A percentile compares a stretch with the other conserved stretches of the same genome.
Evolutionary conservation across 768 basidiomycete genomes (phyloP).

Genomic region (Lentinula raphanica): DNA sequence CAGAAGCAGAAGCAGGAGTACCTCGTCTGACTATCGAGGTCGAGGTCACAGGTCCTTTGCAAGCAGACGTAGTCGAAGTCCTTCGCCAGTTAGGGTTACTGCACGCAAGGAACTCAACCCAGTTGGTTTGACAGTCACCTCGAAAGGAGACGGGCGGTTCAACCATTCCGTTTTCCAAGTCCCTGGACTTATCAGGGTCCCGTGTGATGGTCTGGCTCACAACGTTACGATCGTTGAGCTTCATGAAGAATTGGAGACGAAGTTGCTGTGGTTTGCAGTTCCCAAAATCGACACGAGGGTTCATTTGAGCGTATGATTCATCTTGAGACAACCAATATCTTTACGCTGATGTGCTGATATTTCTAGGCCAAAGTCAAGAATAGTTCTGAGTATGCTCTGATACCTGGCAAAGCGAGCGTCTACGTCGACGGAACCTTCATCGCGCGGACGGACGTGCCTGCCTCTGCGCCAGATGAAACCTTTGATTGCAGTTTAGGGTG

Average conservation of each 20-base stretch:
- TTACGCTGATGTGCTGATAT: not conserved
- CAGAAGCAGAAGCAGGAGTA: not conserved
- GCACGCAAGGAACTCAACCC: not conserved
- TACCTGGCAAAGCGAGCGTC: conserved; percentile 42
- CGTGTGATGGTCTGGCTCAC: conserved; percentile 33
- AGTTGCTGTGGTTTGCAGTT: conserved; percentile 38
- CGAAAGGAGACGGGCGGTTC: conserved; percentile 33
- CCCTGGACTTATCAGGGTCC: conserved; percentile 37
- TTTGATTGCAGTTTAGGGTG: conserved; percentile 45
- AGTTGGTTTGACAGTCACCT: conserved; percentile 19
- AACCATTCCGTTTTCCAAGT: conserved; percentile 28
- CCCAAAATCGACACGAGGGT: conserved; percentile 34
- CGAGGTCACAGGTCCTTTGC: not conserved
- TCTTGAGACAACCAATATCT: not conserved
- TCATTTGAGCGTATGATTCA: conserved; percentile 30
- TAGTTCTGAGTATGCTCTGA: conserved; percentile 46
- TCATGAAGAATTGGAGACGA: conserved; percentile 23
- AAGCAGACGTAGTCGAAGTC: not conserved
- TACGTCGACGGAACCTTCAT: conserved; percentile 57
- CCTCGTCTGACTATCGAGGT: not conserved
- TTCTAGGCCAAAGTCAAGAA: conserved; percentile 46
- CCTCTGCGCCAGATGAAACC: conserved; percentile 37
- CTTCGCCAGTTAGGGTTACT: not conserved
- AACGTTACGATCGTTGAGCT: conserved; percentile 37
- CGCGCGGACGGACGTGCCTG: conserved; percentile 36